Conservation (phyloP, 192 early-diverging fungal genomes). For the Lunasporangiospora selenospora region DNA sequence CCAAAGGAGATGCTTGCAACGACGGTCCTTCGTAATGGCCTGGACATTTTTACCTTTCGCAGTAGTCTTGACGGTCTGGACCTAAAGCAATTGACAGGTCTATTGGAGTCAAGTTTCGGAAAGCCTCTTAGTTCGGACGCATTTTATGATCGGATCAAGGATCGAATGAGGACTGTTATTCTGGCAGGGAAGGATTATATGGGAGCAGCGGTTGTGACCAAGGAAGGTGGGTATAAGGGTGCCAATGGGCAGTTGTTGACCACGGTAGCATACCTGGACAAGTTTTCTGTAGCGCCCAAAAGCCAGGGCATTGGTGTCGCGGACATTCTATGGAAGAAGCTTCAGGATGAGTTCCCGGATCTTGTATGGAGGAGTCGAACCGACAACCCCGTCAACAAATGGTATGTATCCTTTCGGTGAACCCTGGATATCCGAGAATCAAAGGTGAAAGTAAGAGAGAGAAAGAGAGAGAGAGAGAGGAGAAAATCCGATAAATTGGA, state of each 20-base stretch:
- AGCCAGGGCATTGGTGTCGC: constrained; percentile 93
- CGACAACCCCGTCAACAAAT: constrained; percentile 92
- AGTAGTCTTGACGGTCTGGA: constrained; percentile 62
- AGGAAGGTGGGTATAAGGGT: constrained; percentile 54
- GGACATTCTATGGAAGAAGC: constrained; percentile 91
- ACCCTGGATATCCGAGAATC: too few species aligned
- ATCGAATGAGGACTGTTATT: constrained; percentile 66
- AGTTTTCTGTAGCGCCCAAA: constrained; percentile 87
- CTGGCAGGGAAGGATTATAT: constrained; percentile 88
- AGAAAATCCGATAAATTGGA: too few species aligned
- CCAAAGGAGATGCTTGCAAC: constrained; percentile 58
- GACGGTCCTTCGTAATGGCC: constrained; percentile 82
- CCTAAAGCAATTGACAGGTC: constrained; percentile 50
- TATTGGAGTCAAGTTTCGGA: constrained; percentile 83
- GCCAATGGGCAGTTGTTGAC: constrained; percentile 11
- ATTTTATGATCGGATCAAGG: constrained; percentile 67
- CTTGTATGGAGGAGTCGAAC: constrained; percentile 85
- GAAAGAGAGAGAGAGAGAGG: neutral
- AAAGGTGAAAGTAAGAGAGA: too few species aligned
- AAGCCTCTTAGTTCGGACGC: constrained; percentile 58
- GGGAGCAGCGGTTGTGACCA: constrained; percentile 87
- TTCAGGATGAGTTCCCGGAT: constrained; percentile 73
- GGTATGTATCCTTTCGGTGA: constrained; percentile 63
- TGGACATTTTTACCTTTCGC: constrained; percentile 65
- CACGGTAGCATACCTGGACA: constrained; percentile 80